A percentile compares a stretch with the other conserved stretches of the same genome.
phyloP scores from a whole-genome alignment of 805 yeast species.

The Clavispora phyllophila region DNA sequence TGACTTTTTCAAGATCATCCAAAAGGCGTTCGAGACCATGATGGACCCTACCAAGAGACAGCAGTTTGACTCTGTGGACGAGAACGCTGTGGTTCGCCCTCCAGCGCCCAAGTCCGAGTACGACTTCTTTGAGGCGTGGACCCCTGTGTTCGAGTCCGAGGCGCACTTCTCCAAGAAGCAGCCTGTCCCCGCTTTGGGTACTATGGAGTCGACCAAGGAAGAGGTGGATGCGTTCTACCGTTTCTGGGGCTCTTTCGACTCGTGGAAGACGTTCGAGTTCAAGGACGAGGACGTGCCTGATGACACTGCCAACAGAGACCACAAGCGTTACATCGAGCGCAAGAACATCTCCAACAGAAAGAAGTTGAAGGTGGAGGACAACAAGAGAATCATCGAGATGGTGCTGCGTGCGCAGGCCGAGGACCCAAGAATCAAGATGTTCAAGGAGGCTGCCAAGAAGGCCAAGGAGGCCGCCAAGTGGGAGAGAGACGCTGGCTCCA shows the following conservation, averaged over 20 bases:
- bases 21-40: conserved; percentile 90
- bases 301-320: conserved; percentile 98
- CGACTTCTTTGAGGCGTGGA: conserved; percentile 91
- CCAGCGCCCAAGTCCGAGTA: conserved; percentile 62
- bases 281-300: conserved; percentile 99
- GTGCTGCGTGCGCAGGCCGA: conserved; percentile 84
- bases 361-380: conserved; percentile 97
- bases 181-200: conserved; percentile 84
- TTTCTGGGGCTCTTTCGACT: conserved; percentile 91
- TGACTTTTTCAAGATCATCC: conserved; percentile 96
- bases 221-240: conserved; percentile 85
- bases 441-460: conserved; percentile 91
- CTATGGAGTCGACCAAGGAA: conserved; percentile 57
- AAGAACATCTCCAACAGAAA: conserved; percentile 95
- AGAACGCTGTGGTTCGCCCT: conserved; percentile 76
- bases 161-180: conserved; percentile 87
- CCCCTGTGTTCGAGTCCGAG: conserved; percentile 85
- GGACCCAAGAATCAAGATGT: conserved; percentile 91
- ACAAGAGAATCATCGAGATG: conserved; percentile 76
- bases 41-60: conserved; percentile 81
- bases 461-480: conserved; percentile 93
- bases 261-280: conserved; percentile 98
- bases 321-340: conserved; percentile 97
- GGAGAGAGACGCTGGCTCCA: conserved; percentile 97
- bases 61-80: conserved; percentile 95